Evolutionary conservation across 768 basidiomycete species (phyloP).

Genomic region (Mycena amicta): DNA sequence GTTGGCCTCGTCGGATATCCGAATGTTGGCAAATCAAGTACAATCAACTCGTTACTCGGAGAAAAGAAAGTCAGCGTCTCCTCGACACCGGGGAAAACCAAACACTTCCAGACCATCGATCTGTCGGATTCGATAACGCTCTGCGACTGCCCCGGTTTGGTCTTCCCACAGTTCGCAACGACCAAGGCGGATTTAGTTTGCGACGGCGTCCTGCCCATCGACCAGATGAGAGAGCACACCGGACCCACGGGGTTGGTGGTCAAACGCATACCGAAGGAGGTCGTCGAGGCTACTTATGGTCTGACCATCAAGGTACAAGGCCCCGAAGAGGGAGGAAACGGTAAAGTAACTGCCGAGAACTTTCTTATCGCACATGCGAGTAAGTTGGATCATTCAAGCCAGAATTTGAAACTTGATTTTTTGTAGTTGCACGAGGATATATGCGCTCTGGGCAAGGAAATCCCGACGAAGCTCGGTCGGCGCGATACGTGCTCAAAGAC

Average conservation of each 20-base stretch:
- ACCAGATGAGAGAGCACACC: constrained; percentile 92
- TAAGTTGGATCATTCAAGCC: constrained; percentile 42
- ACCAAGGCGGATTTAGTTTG: constrained; percentile 96
- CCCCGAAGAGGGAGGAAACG: constrained; percentile 85
- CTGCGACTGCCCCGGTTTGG: constrained; percentile 97
- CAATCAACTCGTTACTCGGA: constrained; percentile 94
- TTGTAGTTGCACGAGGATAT: constrained; percentile 87
- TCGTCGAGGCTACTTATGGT: constrained; percentile 91
- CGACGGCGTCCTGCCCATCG: constrained; percentile 95
- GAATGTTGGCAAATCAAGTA: constrained; percentile 97
- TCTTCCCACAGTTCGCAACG: constrained; percentile 97
- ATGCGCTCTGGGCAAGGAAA: constrained; percentile 94
- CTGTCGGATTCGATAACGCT: constrained; percentile 85
- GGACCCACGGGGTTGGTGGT: constrained; percentile 81
- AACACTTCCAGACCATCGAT: constrained; percentile 98
- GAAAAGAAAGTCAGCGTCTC: constrained; percentile 99
- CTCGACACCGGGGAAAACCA: constrained; percentile 96
- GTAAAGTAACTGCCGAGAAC: constrained; percentile 72
- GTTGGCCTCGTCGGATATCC: constrained; percentile 97
- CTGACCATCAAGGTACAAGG: constrained; percentile 66
- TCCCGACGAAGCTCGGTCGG: constrained; percentile 93
- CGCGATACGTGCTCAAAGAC: constrained; percentile 92
- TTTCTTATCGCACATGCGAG: constrained; percentile 90
- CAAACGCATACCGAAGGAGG: constrained; percentile 74
- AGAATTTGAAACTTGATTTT: constrained; percentile 14